These are phyloP conservation scores for Populus tremula DNA, from an alignment of 345 rosid species.

Conservation along the genomic window DNA sequence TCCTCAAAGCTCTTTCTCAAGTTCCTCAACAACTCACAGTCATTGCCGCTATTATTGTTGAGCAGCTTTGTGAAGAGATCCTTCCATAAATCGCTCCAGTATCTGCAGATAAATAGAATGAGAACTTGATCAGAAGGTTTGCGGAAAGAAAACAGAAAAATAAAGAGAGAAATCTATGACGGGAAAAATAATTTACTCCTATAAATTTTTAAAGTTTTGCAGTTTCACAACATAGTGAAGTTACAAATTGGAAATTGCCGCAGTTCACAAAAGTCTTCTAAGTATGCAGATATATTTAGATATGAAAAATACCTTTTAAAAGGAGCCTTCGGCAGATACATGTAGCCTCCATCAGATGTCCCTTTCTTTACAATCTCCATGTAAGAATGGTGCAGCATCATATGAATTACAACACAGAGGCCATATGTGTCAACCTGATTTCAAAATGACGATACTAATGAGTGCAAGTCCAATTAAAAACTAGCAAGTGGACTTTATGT, in stretches of 20 bases:
- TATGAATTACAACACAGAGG: conserved; percentile 72
- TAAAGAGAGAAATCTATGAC: neutral
- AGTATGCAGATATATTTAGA: conserved; percentile 1
- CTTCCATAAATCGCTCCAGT: conserved; percentile 85
- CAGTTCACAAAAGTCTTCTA: no score
- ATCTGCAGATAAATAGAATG: conserved; percentile 39
- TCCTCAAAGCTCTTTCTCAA: conserved; percentile 64
- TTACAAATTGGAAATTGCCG: neutral
- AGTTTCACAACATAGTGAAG: neutral
- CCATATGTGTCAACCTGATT: conserved; percentile 79
- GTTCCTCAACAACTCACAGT: conserved; percentile 43
- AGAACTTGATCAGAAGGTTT: neutral
- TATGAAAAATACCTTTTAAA: conserved; percentile 54
- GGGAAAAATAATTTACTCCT: neutral
- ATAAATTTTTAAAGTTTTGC: neutral
- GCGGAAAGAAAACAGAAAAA: neutral
- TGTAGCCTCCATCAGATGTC: conserved; percentile 41
- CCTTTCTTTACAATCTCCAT: conserved; percentile 63
- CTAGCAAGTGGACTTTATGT: conserved; percentile 10
- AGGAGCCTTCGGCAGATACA: conserved; percentile 58
- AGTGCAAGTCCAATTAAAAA: conserved; percentile 1
- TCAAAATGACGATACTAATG: neutral
- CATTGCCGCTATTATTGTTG: conserved; percentile 41
- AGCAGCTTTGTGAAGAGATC: conserved; percentile 64
- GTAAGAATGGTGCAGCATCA: conserved; percentile 81